A percentile compares a stretch with the other conserved stretches of the same genome.
These are phyloP conservation scores for Solanum chmielewskii DNA, from an alignment of 257 asterid genomes.

Conservation along the genomic window DNA sequence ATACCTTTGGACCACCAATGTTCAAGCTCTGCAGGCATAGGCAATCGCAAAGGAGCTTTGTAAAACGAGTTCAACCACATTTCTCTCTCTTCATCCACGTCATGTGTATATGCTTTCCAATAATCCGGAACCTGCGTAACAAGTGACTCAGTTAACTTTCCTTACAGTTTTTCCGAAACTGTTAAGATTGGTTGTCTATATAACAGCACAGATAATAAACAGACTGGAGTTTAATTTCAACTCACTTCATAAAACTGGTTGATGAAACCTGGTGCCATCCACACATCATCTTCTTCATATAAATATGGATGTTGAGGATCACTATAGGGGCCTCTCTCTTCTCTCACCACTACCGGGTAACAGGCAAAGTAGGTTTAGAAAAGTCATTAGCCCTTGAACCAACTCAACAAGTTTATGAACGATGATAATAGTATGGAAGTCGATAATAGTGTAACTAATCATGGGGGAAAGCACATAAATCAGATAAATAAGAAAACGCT, in stretches of 20 bases:
- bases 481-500: not conserved
- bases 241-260: conserved; percentile 91
- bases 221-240: not conserved
- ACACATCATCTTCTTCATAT: conserved; percentile 94
- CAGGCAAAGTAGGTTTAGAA: not conserved
- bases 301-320: conserved; percentile 98
- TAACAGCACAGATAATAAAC: not conserved
- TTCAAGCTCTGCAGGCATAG: conserved; percentile 97
- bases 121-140: conserved; percentile 83
- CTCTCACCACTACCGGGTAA: conserved; percentile 70
- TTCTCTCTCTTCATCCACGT: conserved; percentile 90
- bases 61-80: conserved; percentile 94
- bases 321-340: conserved; percentile 74
- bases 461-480: not conserved
- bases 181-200: not conserved
- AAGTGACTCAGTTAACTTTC: not conserved
- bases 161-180: not conserved
- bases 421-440: not conserved
- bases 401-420: not conserved
- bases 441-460: not conserved
- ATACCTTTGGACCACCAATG: conserved; percentile 81
- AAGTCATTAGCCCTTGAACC: not conserved
- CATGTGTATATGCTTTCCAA: conserved; percentile 77
- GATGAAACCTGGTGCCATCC: conserved; percentile 99
- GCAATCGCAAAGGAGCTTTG: conserved; percentile 86